A percentile compares a stretch with the other conserved stretches of the same genome.
Evolutionary conservation across 202 grass and related monocot species (phyloP).

Genomic region (Sporobolus alterniflorus): DNA sequence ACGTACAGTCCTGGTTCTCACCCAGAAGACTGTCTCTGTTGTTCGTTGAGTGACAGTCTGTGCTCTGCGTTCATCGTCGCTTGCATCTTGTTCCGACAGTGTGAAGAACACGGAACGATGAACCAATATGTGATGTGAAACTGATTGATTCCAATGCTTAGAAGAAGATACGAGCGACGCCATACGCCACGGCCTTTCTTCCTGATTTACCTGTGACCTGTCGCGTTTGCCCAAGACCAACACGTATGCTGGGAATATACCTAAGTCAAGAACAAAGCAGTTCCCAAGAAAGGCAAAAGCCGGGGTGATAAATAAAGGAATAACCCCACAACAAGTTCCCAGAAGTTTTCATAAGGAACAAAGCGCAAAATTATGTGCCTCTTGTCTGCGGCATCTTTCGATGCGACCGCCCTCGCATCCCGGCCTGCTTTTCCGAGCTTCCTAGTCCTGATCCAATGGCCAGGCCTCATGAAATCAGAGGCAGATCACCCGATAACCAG

Average conservation of each 20-base stretch:
- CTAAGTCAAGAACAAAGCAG: constrained; percentile 7
- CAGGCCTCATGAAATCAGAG: neutral
- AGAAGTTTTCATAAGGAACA: neutral
- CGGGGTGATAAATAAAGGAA: constrained; percentile 10
- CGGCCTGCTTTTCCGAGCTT: neutral
- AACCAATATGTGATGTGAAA: neutral
- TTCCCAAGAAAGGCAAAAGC: constrained; percentile 18
- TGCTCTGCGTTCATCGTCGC: neutral
- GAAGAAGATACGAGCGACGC: too few species aligned
- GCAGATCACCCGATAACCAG: neutral
- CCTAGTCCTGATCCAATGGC: neutral
- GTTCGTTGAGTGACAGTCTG: neutral
- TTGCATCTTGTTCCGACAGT: neutral
- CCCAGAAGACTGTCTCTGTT: neutral
- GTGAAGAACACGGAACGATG: neutral
- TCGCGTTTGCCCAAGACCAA: neutral
- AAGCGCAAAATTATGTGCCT: neutral
- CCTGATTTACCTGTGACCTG: neutral
- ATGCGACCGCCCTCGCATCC: neutral
- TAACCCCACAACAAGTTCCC: constrained; percentile 3
- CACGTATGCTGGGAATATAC: neutral
- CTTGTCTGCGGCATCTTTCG: neutral
- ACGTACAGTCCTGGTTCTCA: too few species aligned
- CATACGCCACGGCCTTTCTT: neutral
- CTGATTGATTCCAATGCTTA: neutral